Conservation (phyloP, 2,329 filamentous ascomycete genomes). For the Cercospora zeae-maydis region DNA sequence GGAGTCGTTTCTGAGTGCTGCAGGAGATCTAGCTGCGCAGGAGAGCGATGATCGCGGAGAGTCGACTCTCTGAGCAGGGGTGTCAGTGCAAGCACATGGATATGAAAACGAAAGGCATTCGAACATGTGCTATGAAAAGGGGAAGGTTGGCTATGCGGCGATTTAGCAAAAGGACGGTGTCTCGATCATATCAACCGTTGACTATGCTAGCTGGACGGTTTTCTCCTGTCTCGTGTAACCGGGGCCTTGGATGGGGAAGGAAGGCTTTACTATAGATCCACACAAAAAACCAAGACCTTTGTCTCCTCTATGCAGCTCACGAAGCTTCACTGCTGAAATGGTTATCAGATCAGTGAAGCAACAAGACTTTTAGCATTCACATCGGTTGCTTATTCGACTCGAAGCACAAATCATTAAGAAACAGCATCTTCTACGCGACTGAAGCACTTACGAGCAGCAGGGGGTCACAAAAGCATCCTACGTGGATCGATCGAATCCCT, state of each 20-base stretch:
- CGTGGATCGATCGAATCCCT: constrained; percentile 56
- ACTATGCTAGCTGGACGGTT: neutral
- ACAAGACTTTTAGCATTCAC: constrained; percentile 38
- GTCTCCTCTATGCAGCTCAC: neutral
- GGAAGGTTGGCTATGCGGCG: neutral
- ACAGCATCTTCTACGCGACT: constrained; percentile 33
- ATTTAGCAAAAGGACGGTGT: neutral
- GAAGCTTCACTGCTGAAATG: constrained; percentile 14
- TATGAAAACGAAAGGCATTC: neutral
- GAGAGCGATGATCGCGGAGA: no score
- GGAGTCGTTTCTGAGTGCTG: no score
- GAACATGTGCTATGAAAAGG: neutral
- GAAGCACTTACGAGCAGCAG: constrained; percentile 14
- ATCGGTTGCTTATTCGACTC: constrained; percentile 50
- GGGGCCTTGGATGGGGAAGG: neutral
- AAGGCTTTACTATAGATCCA: no score
- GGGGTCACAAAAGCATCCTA: constrained; percentile 49
- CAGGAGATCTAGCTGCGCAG: no score
- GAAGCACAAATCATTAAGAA: constrained; percentile 41
- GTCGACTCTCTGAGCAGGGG: no score
- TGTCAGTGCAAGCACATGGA: neutral
- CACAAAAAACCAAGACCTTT: neutral
- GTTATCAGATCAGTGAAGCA: constrained; percentile 14
- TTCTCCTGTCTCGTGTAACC: neutral
- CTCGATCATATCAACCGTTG: neutral